Base-by-base conservation (phyloP, 306 rosid genomes). In the Castanospermum australe region DNA sequence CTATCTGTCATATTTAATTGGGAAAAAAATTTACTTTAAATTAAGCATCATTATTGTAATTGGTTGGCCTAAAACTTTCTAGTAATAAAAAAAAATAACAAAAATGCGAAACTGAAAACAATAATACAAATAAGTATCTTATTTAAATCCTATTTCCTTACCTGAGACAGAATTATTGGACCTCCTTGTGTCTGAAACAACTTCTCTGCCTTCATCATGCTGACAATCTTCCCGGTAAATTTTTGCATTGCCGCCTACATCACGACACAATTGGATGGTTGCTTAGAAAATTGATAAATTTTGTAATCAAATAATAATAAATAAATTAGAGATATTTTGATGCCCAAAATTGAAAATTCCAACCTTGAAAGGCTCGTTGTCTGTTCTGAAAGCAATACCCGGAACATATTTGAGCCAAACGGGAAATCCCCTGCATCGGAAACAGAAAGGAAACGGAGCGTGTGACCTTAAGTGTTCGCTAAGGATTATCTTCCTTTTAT, bases 331-430 rank as follows among this genome's bases (percentile, higher is more conserved):
- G n/a, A n/a, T n/a, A 75, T 6, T 11, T 25, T 35, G 50, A 62
- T 50, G 32, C 33, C 8, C 14, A 18, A 44, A 56, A 67, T 35
- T 50, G 47, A 60, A 78, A 62, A 21, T 22, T 60, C 67, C 8
- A 57, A 93, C 99, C 96, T 93, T 91, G 81, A 96, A 96, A 84
- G 99, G 98, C 32, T 75, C 91, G 39, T 96, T 96, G 80, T 96
- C 93, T 15, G 98, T 96, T 89, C 99, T 91, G 79, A 96, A 96
- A 57, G 77, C 82, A 33, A 96, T 91, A 38, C 93, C 98, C 0
- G 94, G 97, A 42, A 96, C 89, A 84, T 84, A 96, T 80, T 96
- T 96, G 14, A 96, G 90, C 99, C 99, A 96, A 76, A 96, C 93
- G 70, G 99, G 99, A 74, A 96, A 93, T 68, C 99, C 99, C 78